Conservation (phyloP, 495 filamentous ascomycete genomes). For the Pyrenula massariospora region DNA sequence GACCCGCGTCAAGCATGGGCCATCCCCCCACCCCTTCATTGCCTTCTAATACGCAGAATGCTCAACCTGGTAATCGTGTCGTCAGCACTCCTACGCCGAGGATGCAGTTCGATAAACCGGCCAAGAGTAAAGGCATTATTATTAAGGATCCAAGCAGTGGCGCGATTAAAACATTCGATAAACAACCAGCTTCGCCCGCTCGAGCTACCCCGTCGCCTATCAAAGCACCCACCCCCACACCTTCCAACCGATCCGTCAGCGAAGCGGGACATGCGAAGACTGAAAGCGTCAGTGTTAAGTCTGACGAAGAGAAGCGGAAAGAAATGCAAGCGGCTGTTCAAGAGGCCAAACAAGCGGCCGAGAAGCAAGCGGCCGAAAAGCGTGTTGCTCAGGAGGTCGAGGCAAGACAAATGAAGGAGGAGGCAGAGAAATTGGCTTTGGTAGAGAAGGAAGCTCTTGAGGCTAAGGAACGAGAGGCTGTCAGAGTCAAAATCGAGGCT, state of each 20-base stretch:
- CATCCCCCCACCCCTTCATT: conserved; percentile 48
- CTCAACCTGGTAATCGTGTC: conserved; percentile 43
- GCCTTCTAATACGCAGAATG: conserved; percentile 46
- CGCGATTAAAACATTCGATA: conserved; percentile 45
- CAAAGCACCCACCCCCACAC: conserved; percentile 51
- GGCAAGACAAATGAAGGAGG: conserved; percentile 24
- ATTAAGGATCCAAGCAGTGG: conserved; percentile 74
- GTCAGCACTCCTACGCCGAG: conserved; percentile 40
- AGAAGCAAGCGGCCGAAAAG: conserved; percentile 32
- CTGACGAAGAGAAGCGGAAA: conserved; percentile 57
- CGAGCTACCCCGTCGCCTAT: conserved; percentile 44
- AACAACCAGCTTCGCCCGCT: conserved; percentile 41
- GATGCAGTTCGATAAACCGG: conserved; percentile 39
- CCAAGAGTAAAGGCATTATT: conserved; percentile 56
- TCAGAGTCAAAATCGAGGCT: conserved; percentile 2
- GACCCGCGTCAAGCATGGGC: conserved; percentile 68
- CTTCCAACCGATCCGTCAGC: conserved; percentile 43
- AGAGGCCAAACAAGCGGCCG: conserved; percentile 36
- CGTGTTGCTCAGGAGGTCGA: conserved; percentile 34
- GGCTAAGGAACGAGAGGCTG: conserved; percentile 10
- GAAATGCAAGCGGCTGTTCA: conserved; percentile 58
- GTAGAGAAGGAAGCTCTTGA: conserved; percentile 20
- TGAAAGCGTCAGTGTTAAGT: conserved; percentile 50
- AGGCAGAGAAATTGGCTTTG: conserved; percentile 19
- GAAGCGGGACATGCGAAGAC: conserved; percentile 40